Evolutionary conservation across 768 basidiomycete genomes (phyloP).

Genomic region (Termitomyces sp.): DNA sequence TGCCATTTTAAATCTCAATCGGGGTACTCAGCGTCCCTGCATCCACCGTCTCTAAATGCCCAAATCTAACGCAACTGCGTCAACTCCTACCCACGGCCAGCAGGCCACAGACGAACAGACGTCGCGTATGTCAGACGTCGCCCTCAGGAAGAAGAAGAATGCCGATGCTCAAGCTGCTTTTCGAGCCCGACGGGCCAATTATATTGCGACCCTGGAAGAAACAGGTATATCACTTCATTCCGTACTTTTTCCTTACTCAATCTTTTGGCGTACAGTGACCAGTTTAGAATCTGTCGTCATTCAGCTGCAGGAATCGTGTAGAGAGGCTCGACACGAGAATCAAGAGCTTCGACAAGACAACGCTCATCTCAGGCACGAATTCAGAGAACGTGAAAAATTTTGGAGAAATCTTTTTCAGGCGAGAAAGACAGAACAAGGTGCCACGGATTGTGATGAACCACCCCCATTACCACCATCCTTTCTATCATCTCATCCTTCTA

Average conservation of each 20-base stretch:
- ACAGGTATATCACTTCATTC: constrained; percentile 39
- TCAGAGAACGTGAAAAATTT: constrained; percentile 67
- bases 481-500: constrained; percentile 25
- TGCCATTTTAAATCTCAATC: constrained; percentile 50
- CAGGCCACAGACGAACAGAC: constrained; percentile 28
- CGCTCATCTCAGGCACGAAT: constrained; percentile 54
- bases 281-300: constrained; percentile 82
- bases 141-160: constrained; percentile 82
- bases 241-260: constrained; percentile 8
- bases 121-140: constrained; percentile 55
- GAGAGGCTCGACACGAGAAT: constrained; percentile 57
- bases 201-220: constrained; percentile 84
- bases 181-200: constrained; percentile 74
- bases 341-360: constrained; percentile 64
- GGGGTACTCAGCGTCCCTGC: constrained; percentile 17
- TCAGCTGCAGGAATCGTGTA: constrained; percentile 76
- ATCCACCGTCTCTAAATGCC: constrained; percentile 31
- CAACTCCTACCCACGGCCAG: constrained; percentile 26
- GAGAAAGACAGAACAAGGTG: constrained; percentile 48
- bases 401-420: constrained; percentile 68
- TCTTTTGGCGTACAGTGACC: constrained; percentile 46
- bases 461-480: constrained; percentile 43
- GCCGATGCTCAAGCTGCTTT: constrained; percentile 88
- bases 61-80: constrained; percentile 30
- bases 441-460: constrained; percentile 45